phyloP scores from a whole-genome alignment of 73 alveolate species.

The Breviolum minutum region DNA sequence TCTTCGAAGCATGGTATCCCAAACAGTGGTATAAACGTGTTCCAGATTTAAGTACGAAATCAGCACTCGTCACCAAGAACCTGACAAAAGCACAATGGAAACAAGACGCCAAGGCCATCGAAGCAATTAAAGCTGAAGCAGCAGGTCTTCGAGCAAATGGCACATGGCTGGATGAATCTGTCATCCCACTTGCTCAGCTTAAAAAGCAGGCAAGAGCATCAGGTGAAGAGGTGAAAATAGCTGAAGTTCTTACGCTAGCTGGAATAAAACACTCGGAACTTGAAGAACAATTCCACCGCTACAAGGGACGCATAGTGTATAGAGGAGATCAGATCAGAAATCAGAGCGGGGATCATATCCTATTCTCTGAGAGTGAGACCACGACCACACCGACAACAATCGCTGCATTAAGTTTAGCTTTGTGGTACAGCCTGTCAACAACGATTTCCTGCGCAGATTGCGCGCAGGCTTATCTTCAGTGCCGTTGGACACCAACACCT shows the following conservation, averaged over 20 bases:
- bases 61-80: conserved; percentile 29
- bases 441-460: not conserved
- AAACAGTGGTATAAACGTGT: conserved; percentile 17
- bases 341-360: conserved; percentile 8
- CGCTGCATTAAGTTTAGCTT: not conserved
- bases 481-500: not conserved
- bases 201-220: not conserved
- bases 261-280: conserved; percentile 1
- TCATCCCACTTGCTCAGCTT: not conserved
- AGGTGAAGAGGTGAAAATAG: not conserved
- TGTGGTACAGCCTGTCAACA: not conserved
- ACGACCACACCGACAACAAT: conserved; percentile 22
- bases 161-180: not conserved
- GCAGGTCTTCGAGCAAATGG: conserved; percentile 20
- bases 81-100: conserved; percentile 19
- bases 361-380: not conserved
- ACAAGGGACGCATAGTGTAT: conserved; percentile 9
- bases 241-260: not conserved
- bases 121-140: conserved; percentile 14
- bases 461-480: conserved; percentile 5
- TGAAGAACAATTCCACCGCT: not conserved
- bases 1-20: conserved; percentile 37
- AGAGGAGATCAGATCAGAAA: not conserved
- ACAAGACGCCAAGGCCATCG: not conserved
- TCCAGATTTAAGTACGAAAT: not conserved